Percentiles rank a stretch among this genome's conserved stretches.
Evolutionary conservation across 2,329 filamentous ascomycete genomes (phyloP).

Genomic region (Talaromyces verruculosus): DNA sequence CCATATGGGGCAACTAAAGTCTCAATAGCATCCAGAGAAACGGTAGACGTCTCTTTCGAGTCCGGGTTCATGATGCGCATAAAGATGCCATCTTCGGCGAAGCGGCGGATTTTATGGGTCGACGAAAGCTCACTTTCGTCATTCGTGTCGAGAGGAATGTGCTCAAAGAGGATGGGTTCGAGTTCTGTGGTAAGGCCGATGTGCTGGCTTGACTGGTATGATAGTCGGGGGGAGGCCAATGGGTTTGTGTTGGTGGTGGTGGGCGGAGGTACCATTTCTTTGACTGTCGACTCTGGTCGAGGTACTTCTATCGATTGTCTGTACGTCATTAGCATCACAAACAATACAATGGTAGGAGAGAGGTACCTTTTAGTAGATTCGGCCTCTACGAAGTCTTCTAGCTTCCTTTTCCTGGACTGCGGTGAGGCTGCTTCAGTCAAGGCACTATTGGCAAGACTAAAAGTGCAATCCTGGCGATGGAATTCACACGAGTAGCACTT

Average conservation of each 20-base stretch:
- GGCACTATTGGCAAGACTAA: slow-evolving; percentile 32
- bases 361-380: slow-evolving; percentile 39
- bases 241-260: slow-evolving; percentile 15
- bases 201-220: slow-evolving; percentile 41
- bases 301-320: slow-evolving; percentile 29
- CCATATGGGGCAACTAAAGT: slow-evolving; percentile 46
- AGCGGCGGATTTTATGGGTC: slow-evolving; percentile 38
- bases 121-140: slow-evolving; percentile 39
- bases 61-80: slow-evolving; percentile 41
- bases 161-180: slow-evolving; percentile 42
- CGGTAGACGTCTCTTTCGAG: slow-evolving; percentile 34
- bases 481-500: slow-evolving; percentile 49
- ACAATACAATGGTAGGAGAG: not conserved
- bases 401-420: slow-evolving; percentile 42
- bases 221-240: slow-evolving; percentile 34
- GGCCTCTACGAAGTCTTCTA: slow-evolving; percentile 35
- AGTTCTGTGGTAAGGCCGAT: slow-evolving; percentile 47
- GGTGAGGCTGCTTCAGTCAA: slow-evolving; percentile 26
- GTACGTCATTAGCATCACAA: not conserved
- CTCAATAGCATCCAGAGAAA: slow-evolving; percentile 44
- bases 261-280: slow-evolving; percentile 25
- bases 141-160: slow-evolving; percentile 42
- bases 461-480: slow-evolving; percentile 47
- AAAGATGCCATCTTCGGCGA: slow-evolving; percentile 42
- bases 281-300: slow-evolving; percentile 24